Percentiles rank a stretch among this genome's conserved stretches.
phyloP scores from a whole-genome alignment of 2,329 filamentous ascomycete species.

The Stenocarpella maydis region DNA sequence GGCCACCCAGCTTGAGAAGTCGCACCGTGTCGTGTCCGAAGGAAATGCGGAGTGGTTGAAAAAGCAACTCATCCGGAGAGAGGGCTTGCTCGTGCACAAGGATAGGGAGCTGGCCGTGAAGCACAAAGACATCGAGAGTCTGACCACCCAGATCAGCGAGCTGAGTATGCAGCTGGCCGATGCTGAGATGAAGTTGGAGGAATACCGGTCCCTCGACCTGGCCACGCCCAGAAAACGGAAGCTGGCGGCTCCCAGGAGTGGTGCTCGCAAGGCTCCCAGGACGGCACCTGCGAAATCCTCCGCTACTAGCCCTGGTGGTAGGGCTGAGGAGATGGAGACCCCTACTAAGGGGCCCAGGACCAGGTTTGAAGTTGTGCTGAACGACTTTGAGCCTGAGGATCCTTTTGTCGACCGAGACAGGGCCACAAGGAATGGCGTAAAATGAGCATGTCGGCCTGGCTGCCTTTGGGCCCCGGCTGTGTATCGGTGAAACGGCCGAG shows the following conservation, averaged over 20 bases:
- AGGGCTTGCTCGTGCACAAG: background rate
- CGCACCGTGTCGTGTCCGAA: background rate
- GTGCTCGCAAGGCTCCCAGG: background rate
- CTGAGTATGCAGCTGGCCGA: slow-evolving; percentile 1
- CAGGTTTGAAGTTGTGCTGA: background rate
- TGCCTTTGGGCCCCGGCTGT: background rate
- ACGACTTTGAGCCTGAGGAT: background rate
- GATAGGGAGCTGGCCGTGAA: background rate
- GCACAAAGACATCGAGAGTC: background rate
- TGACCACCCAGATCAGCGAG: background rate
- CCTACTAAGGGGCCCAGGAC: background rate
- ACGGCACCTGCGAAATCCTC: background rate
- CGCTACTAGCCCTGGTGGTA: background rate
- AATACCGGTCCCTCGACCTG: background rate
- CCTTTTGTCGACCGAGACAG: background rate
- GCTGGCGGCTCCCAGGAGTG: background rate
- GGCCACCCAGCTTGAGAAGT: slow-evolving; percentile 17
- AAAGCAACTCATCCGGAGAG: slow-evolving; percentile 10
- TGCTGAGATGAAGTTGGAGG: slow-evolving; percentile 2
- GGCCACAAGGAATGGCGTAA: background rate
- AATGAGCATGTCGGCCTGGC: background rate
- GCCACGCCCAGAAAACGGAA: slow-evolving; percentile 17
- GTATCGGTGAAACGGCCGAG: background rate
- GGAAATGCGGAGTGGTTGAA: slow-evolving; percentile 23
- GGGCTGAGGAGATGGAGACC: background rate